Conservation (phyloP, 2,329 filamentous ascomycete species). For the Colletotrichum cuscutae region DNA sequence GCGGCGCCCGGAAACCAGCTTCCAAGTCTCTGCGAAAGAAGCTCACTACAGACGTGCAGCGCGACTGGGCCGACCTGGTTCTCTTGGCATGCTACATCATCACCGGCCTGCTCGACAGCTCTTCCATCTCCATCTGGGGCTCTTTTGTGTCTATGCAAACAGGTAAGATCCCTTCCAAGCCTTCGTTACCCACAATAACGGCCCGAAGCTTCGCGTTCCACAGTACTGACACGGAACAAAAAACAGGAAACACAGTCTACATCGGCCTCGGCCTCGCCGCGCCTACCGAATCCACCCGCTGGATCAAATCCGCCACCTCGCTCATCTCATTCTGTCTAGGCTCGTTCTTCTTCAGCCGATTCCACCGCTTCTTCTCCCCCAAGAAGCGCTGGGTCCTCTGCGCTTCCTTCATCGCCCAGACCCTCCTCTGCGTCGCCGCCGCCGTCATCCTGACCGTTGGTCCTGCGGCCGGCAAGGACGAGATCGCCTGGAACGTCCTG, state of each 20-base stretch:
- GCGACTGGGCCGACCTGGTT: slow-evolving; percentile 73
- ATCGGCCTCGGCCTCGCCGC: slow-evolving; percentile 78
- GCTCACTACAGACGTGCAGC: slow-evolving; percentile 61
- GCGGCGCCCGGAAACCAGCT: slow-evolving; percentile 30
- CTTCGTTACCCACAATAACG: background rate
- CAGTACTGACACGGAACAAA: background rate
- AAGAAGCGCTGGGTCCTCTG: slow-evolving; percentile 73
- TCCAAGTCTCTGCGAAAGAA: slow-evolving; percentile 41
- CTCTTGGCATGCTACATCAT: slow-evolving; percentile 80
- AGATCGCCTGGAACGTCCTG: slow-evolving; percentile 68
- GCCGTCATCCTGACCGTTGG: slow-evolving; percentile 53
- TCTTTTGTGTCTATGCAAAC: slow-evolving; percentile 89
- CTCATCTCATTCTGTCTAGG: slow-evolving; percentile 78
- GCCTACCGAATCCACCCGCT: slow-evolving; percentile 64
- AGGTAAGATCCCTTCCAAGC: slow-evolving; percentile 56
- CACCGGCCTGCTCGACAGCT: slow-evolving; percentile 81
- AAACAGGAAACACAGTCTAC: slow-evolving; percentile 79
- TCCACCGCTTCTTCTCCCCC: slow-evolving; percentile 72
- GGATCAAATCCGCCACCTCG: slow-evolving; percentile 78
- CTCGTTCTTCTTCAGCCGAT: slow-evolving; percentile 75
- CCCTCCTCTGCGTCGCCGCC: slow-evolving; percentile 59
- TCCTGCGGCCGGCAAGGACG: slow-evolving; percentile 51
- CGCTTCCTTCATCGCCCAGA: slow-evolving; percentile 66
- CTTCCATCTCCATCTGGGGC: slow-evolving; percentile 80
- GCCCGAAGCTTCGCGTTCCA: background rate